Evolutionary conservation across 208 protist species (phyloP).

Genomic region (Leishmania tarentolae): DNA sequence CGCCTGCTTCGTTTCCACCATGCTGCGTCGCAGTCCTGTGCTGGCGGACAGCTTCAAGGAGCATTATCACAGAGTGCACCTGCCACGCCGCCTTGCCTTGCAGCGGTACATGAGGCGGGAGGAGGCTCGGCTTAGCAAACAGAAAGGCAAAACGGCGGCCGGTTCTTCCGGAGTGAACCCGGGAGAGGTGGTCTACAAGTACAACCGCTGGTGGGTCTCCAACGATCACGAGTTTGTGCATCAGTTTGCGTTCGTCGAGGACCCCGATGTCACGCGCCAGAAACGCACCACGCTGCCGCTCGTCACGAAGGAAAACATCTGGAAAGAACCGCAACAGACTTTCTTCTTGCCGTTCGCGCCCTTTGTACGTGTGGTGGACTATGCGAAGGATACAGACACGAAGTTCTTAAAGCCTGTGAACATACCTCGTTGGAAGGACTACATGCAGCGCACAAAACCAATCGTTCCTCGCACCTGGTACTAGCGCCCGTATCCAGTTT

Average conservation of each 20-base stretch:
- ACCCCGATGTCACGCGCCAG: constrained; percentile 75
- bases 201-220: constrained; percentile 91
- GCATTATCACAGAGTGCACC: constrained; percentile 89
- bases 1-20: constrained; percentile 5
- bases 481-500: constrained; percentile 26
- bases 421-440: constrained; percentile 91
- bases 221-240: constrained; percentile 92
- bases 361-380: constrained; percentile 86
- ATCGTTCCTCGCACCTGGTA: constrained; percentile 90
- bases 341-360: constrained; percentile 91
- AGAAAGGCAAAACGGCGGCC: constrained; percentile 20
- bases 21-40: constrained; percentile 64
- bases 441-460: constrained; percentile 91
- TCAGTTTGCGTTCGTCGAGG: constrained; percentile 87
- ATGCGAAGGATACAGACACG: constrained; percentile 84
- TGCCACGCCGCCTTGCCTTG: constrained; percentile 77
- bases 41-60: constrained; percentile 84
- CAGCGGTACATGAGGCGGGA: constrained; percentile 71
- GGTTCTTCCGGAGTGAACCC: constrained; percentile 9
- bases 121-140: constrained; percentile 34
- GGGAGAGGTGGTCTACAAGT: constrained; percentile 79
- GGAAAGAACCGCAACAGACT: constrained; percentile 82
- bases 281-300: constrained; percentile 64
- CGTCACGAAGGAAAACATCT: constrained; percentile 85
- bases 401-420: constrained; percentile 89